These are phyloP conservation scores for Xylariaceae sp. DNA, from an alignment of 2,329 filamentous ascomycete species.

Conservation along the genomic window DNA sequence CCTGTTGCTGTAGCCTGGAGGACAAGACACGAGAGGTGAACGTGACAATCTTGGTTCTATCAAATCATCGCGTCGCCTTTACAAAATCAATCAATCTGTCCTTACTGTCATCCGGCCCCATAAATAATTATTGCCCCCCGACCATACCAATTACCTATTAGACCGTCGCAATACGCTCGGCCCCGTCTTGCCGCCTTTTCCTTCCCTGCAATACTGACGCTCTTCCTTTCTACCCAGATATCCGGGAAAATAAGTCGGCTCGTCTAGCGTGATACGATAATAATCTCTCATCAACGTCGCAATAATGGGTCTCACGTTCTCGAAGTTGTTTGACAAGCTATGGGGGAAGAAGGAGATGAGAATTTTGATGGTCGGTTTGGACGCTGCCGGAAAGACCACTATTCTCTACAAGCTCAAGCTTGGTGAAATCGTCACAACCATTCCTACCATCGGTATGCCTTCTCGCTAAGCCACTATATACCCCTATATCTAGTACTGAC, in stretches of 20 bases:
- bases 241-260: slow-evolving; percentile 15
- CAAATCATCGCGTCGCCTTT: slow-evolving; percentile 23
- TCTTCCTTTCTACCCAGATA: slow-evolving; percentile 14
- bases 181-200: background rate
- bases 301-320: slow-evolving; percentile 98
- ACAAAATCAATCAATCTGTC: slow-evolving; percentile 33
- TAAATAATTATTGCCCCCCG: slow-evolving; percentile 21
- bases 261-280: slow-evolving; percentile 28
- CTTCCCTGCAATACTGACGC: slow-evolving; percentile 17
- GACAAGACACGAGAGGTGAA: slow-evolving; percentile 12
- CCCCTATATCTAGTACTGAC: slow-evolving; percentile 22
- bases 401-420: slow-evolving; percentile 99
- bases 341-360: slow-evolving; percentile 99
- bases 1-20: slow-evolving; percentile 36
- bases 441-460: slow-evolving; percentile 89
- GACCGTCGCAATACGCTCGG: slow-evolving; percentile 23
- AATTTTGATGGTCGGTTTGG: slow-evolving; percentile 99
- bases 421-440: slow-evolving; percentile 98
- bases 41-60: slow-evolving; percentile 19
- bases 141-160: slow-evolving; percentile 19
- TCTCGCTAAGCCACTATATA: slow-evolving; percentile 1
- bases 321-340: slow-evolving; percentile 93
- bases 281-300: slow-evolving; percentile 50
- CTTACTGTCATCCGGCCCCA: slow-evolving; percentile 23
- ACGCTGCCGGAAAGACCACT: slow-evolving; percentile 99